These are phyloP conservation scores for Pseudozyma sp. DNA, from an alignment of 1,284 basidiomycete genomes.

Conservation along the genomic window DNA sequence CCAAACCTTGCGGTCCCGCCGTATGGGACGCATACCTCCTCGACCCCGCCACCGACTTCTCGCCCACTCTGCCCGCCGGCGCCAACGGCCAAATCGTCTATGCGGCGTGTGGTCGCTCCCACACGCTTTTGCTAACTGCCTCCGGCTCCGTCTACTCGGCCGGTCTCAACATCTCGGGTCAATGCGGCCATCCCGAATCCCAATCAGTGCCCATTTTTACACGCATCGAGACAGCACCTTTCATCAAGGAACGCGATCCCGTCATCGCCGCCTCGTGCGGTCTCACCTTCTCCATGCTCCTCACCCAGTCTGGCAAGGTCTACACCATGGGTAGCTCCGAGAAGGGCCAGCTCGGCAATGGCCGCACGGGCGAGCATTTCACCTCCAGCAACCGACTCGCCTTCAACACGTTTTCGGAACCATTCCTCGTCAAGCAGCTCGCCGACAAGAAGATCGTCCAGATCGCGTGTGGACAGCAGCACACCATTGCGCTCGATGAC, in stretches of 20 bases:
- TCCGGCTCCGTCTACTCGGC: conserved; percentile 85
- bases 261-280: conserved; percentile 83
- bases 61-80: conserved; percentile 72
- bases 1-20: conserved; percentile 72
- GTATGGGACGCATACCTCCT: conserved; percentile 73
- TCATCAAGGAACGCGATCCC: conserved; percentile 74
- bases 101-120: conserved; percentile 83
- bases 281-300: conserved; percentile 82
- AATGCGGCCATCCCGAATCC: conserved; percentile 78
- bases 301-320: conserved; percentile 82
- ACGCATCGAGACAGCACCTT: conserved; percentile 72
- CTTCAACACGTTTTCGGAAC: conserved; percentile 80
- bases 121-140: conserved; percentile 84
- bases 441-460: conserved; percentile 81
- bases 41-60: conserved; percentile 55
- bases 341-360: conserved; percentile 91
- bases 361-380: conserved; percentile 87
- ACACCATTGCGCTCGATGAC: conserved; percentile 79
- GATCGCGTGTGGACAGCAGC: conserved; percentile 87
- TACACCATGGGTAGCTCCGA: conserved; percentile 91
- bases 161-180: conserved; percentile 85
- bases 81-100: conserved; percentile 78
- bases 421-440: conserved; percentile 75
- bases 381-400: conserved; percentile 83
- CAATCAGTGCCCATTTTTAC: conserved; percentile 82